phyloP scores from a whole-genome alignment of 1,284 basidiomycete genomes.

The Boletus sp. region DNA sequence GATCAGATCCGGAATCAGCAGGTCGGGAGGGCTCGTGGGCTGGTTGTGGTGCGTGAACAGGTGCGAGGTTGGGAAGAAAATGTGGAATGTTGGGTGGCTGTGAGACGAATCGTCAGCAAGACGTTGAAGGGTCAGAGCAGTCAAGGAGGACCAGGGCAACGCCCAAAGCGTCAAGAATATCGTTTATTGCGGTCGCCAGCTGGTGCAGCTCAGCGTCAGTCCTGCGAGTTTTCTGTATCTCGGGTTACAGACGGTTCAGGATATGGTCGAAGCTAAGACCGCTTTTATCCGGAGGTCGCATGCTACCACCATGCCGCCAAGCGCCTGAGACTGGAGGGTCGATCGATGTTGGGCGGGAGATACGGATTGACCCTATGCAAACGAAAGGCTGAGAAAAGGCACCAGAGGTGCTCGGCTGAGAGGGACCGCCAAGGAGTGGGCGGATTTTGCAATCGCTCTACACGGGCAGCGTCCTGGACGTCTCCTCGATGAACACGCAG shows the following conservation, averaged over 20 bases:
- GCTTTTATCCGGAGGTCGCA: conserved; percentile 69
- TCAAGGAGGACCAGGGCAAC: conserved; percentile 64
- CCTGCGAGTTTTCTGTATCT: conserved; percentile 91
- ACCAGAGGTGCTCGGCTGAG: conserved; percentile 30
- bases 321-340: conserved; percentile 52
- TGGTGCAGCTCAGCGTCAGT: conserved; percentile 86
- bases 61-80: conserved; percentile 61
- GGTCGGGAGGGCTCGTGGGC: conserved; percentile 24
- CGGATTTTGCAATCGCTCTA: conserved; percentile 45
- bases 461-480: conserved; percentile 62
- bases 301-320: conserved; percentile 65
- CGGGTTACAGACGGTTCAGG: conserved; percentile 74
- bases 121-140: not conserved
- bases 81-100: conserved; percentile 58
- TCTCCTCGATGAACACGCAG: conserved; percentile 85
- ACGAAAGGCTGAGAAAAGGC: conserved; percentile 35
- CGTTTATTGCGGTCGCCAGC: conserved; percentile 79
- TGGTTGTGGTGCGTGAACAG: conserved; percentile 53
- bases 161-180: conserved; percentile 90
- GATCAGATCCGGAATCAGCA: conserved; percentile 23
- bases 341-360: conserved; percentile 47
- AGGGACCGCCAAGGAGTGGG: conserved; percentile 20
- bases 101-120: conserved; percentile 9
- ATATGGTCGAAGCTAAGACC: conserved; percentile 84
- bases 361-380: conserved; percentile 32